Evolutionary conservation across 1,139 yeast genomes (phyloP).

Genomic region (Scheffersomyces parashehatae): DNA sequence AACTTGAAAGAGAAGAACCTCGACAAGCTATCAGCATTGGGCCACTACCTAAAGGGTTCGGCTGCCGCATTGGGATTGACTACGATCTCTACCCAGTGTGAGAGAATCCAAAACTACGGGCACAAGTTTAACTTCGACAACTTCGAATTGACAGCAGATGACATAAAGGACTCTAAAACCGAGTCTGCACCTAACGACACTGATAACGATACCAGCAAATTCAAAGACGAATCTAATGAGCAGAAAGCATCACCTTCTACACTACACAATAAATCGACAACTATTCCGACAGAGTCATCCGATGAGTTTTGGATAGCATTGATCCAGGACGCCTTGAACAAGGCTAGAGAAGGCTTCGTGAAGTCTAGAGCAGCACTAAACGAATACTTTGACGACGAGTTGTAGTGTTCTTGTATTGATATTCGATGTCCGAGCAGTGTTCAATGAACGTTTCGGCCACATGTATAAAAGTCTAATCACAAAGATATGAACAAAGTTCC

Average conservation of each 20-base stretch:
- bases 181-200: slow-evolving; percentile 4
- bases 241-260: background rate
- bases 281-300: slow-evolving; percentile 18
- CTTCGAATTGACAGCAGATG: slow-evolving; percentile 21
- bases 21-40: slow-evolving; percentile 66
- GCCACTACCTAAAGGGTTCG: slow-evolving; percentile 93
- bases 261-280: background rate
- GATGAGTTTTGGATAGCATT: slow-evolving; percentile 51
- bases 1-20: slow-evolving; percentile 53
- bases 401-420: no score
- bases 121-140: slow-evolving; percentile 48
- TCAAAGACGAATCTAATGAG: background rate
- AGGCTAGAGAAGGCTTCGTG: slow-evolving; percentile 58
- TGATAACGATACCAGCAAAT: slow-evolving; percentile 5
- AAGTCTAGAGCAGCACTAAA: slow-evolving; percentile 58
- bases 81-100: slow-evolving; percentile 83
- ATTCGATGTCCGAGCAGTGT: no score
- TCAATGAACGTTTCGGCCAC: no score
- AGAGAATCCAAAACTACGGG: slow-evolving; percentile 91
- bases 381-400: slow-evolving; percentile 50
- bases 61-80: slow-evolving; percentile 92
- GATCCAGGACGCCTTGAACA: slow-evolving; percentile 55
- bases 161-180: background rate
- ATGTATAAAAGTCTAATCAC: no score
- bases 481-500: no score